A percentile compares a stretch with the other conserved stretches of the same genome.
phyloP scores from a whole-genome alignment of 345 rosid species.

The Microthlaspi erraticum region DNA sequence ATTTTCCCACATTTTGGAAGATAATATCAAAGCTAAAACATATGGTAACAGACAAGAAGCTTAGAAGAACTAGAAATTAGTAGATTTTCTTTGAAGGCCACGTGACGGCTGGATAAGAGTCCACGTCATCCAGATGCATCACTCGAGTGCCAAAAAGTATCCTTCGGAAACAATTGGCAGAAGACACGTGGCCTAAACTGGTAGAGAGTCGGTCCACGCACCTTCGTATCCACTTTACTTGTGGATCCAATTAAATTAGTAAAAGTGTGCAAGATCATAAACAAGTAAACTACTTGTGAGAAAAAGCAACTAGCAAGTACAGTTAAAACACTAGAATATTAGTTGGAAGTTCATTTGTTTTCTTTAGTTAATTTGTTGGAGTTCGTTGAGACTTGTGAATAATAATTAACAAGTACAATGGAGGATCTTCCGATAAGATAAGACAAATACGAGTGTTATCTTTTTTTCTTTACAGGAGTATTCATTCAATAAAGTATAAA shows the following conservation, averaged over 20 bases:
- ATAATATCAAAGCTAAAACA: conserved; percentile 36
- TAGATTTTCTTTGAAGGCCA: background rate
- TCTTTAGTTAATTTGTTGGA: conserved; percentile 25
- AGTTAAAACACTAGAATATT: conserved; percentile 12
- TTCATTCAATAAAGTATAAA: no score
- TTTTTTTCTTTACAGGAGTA: background rate
- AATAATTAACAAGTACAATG: conserved; percentile 10
- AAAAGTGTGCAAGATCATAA: conserved; percentile 29
- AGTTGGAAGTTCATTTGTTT: conserved; percentile 31
- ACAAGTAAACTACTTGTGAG: background rate
- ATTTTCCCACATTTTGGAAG: conserved; percentile 7
- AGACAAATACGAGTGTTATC: conserved; percentile 22
- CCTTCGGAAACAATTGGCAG: conserved; percentile 21
- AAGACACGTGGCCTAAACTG: conserved; percentile 33
- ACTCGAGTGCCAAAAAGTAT: conserved; percentile 29
- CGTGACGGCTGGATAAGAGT: background rate
- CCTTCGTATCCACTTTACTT: conserved; percentile 36
- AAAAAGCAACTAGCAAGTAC: conserved; percentile 8
- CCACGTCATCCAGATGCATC: conserved; percentile 20
- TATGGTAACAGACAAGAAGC: conserved; percentile 24
- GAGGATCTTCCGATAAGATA: background rate
- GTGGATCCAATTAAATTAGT: conserved; percentile 28
- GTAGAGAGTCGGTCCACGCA: conserved; percentile 37
- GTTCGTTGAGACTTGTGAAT: conserved; percentile 15
- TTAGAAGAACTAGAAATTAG: background rate